Percentiles rank a stretch among this genome's conserved stretches.
Conservation (phyloP, 169 alveolate genomes). For the Plasmodium coatneyi region DNA sequence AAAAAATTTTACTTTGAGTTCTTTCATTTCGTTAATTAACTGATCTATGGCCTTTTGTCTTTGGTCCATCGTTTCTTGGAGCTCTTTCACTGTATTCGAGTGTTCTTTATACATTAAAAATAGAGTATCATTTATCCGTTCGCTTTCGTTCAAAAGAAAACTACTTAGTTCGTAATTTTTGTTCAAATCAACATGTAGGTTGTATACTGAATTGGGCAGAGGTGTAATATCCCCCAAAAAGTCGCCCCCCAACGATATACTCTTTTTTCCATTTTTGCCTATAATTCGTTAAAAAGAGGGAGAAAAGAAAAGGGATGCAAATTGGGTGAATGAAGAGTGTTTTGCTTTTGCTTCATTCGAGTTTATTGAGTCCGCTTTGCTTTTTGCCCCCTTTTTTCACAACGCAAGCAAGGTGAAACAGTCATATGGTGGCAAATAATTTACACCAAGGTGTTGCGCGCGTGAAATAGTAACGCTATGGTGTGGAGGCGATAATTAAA, state of each 20-base stretch:
- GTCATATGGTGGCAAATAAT: background rate
- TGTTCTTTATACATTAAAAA: constrained; percentile 75
- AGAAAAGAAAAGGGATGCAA: constrained; percentile 8
- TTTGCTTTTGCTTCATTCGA: constrained; percentile 4
- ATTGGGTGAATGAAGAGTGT: background rate
- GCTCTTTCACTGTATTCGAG: constrained; percentile 44
- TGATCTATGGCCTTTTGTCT: constrained; percentile 52
- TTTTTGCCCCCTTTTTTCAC: background rate
- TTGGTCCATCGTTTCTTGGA: constrained; percentile 47
- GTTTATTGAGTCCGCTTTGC: background rate
- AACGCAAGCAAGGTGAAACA: background rate
- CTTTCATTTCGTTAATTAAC: constrained; percentile 45
- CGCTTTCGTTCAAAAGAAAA: constrained; percentile 41
- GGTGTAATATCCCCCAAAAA: constrained; percentile 73
- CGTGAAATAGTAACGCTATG: background rate
- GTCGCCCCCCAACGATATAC: constrained; percentile 58
- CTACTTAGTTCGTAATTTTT: constrained; percentile 51
- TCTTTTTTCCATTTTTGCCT: constrained; percentile 69
- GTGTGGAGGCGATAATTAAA: background rate
- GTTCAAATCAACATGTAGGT: constrained; percentile 60
- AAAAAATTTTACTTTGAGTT: constrained; percentile 18
- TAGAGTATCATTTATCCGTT: constrained; percentile 48
- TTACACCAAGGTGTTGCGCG: background rate
- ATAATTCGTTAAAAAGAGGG: constrained; percentile 18
- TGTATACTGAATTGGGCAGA: constrained; percentile 72